phyloP scores from a whole-genome alignment of 2,329 filamentous ascomycete genomes.

The Scedosporium minutisporum region DNA sequence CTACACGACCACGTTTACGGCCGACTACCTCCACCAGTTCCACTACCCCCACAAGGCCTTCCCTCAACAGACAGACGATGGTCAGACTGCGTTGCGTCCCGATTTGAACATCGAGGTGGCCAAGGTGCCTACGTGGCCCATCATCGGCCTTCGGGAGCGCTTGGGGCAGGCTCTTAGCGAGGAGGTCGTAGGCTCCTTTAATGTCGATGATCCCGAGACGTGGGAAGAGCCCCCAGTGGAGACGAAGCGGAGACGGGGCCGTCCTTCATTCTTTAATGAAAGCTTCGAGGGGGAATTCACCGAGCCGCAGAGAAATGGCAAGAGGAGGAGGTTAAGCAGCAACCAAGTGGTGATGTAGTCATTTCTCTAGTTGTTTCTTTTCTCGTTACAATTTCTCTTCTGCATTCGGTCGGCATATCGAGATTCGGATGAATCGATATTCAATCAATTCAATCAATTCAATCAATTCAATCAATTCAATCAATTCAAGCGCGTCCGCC shows the following conservation, averaged over 20 bases:
- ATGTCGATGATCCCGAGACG: slow-evolving; percentile 19
- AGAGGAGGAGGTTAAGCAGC: not conserved
- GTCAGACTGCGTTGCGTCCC: slow-evolving; percentile 9
- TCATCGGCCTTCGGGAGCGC: slow-evolving; percentile 44
- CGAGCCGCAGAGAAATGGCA: not conserved
- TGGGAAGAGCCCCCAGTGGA: not conserved
- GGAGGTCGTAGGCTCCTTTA: slow-evolving; percentile 36
- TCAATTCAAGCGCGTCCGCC: too few species aligned
- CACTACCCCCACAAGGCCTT: slow-evolving; percentile 26
- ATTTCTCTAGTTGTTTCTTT: not conserved
- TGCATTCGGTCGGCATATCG: not conserved
- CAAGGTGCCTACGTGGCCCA: slow-evolving; percentile 43
- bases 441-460: too few species aligned
- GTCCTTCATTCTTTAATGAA: not conserved
- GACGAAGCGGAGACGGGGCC: not conserved
- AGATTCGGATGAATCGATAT: too few species aligned
- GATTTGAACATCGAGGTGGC: slow-evolving; percentile 37
- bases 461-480: too few species aligned
- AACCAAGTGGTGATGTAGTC: not conserved
- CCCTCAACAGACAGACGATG: slow-evolving; percentile 3
- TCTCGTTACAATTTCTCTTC: not conserved
- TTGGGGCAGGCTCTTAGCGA: slow-evolving; percentile 42
- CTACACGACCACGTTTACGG: slow-evolving; percentile 40
- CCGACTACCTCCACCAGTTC: slow-evolving; percentile 39
- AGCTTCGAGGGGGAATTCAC: not conserved